Evolutionary conservation across 2,329 filamentous ascomycete genomes (phyloP).

Genomic region (Gnomoniopsis sp.): DNA sequence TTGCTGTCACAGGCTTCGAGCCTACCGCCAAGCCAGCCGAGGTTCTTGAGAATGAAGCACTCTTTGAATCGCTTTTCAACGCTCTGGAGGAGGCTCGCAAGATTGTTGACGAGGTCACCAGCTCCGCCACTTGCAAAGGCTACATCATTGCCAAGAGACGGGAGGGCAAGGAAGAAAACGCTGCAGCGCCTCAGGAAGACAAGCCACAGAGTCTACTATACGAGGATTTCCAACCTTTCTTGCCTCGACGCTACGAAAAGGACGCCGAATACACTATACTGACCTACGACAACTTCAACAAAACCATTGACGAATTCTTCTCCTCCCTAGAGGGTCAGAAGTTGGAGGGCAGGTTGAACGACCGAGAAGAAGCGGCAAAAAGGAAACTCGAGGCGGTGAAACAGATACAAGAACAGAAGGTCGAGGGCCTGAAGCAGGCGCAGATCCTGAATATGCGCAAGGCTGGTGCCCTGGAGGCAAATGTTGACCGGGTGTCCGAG

Average conservation of each 20-base stretch:
- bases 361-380: conserved; percentile 77
- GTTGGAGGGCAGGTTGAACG: conserved; percentile 76
- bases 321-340: conserved; percentile 95
- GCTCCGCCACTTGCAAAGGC: conserved; percentile 64
- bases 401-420: conserved; percentile 77
- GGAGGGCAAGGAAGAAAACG: conserved; percentile 20
- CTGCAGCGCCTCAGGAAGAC: conserved; percentile 28
- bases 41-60: conserved; percentile 62
- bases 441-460: conserved; percentile 84
- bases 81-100: conserved; percentile 68
- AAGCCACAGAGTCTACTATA: conserved; percentile 62
- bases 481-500: conserved; percentile 87
- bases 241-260: conserved; percentile 73
- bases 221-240: conserved; percentile 93
- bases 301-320: conserved; percentile 94
- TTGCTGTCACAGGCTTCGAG: conserved; percentile 69
- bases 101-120: conserved; percentile 66
- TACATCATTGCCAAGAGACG: conserved; percentile 81
- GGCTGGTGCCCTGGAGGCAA: conserved; percentile 85
- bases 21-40: conserved; percentile 62
- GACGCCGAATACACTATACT: conserved; percentile 66
- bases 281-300: conserved; percentile 82
- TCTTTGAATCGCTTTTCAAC: conserved; percentile 64
- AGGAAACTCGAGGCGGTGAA: conserved; percentile 82
- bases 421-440: conserved; percentile 77